Conservation (phyloP, 495 filamentous ascomycete species). For the Aspergillus cristatus region DNA sequence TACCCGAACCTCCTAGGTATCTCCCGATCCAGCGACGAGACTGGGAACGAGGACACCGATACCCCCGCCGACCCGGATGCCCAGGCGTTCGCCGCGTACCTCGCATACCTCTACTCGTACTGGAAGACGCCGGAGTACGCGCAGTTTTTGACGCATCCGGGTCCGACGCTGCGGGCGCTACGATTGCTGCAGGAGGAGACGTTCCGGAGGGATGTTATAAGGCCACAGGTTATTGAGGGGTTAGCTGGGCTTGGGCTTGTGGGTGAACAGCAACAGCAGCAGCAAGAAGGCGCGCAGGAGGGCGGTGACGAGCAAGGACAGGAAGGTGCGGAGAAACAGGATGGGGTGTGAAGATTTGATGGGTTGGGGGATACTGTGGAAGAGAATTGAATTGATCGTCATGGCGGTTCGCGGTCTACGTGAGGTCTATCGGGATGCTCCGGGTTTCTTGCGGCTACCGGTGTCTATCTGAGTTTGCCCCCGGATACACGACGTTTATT, state of each 20-base stretch:
- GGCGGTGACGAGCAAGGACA: constrained; percentile 10
- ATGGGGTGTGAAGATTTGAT: constrained; percentile 19
- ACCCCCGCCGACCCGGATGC: constrained; percentile 45
- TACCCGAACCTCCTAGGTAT: constrained; percentile 42
- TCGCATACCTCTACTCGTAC: constrained; percentile 73
- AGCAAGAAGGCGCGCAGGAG: constrained; percentile 20
- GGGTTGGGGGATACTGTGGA: neutral
- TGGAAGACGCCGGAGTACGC: constrained; percentile 74
- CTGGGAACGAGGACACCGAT: constrained; percentile 18
- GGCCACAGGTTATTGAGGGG: constrained; percentile 56
- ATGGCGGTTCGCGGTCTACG: too few species aligned
- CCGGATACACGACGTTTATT: too few species aligned
- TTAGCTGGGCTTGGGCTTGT: constrained; percentile 50
- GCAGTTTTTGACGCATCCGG: constrained; percentile 73
- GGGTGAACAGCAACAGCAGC: constrained; percentile 13
- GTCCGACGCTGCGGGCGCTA: constrained; percentile 71
- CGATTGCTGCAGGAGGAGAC: constrained; percentile 73
- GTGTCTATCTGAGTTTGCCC: too few species aligned
- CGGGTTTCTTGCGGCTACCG: too few species aligned
- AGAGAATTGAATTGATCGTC: neutral
- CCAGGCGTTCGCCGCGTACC: constrained; percentile 68
- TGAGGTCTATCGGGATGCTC: too few species aligned
- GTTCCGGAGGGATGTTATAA: constrained; percentile 75
- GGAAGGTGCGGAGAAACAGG: constrained; percentile 10
- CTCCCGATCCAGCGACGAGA: constrained; percentile 24